A percentile compares a stretch with the other conserved stretches of the same genome.
Evolutionary conservation across 805 yeast genomes (phyloP).

Genomic region (Teunomyces lycoperdinae): DNA sequence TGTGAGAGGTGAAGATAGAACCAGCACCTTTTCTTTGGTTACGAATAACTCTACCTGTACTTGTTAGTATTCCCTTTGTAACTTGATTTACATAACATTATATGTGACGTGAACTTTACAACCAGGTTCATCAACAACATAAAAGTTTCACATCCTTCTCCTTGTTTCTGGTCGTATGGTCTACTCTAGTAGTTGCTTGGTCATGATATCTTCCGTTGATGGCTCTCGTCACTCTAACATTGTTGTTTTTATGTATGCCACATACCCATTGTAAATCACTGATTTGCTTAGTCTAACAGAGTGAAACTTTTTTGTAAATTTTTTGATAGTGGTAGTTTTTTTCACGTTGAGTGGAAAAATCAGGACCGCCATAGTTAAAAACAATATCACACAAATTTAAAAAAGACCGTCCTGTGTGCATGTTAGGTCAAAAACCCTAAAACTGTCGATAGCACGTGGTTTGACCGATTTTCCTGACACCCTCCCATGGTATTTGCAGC

Average conservation of each 20-base stretch:
- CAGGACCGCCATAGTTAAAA: slow-evolving; percentile 3
- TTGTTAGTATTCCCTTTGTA: not conserved
- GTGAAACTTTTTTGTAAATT: slow-evolving; percentile 4
- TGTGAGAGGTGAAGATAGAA: slow-evolving; percentile 99
- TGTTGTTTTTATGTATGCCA: not conserved
- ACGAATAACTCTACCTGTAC: slow-evolving; percentile 97
- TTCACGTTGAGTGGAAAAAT: slow-evolving; percentile 1
- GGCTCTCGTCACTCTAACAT: not conserved
- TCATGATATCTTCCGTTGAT: not conserved
- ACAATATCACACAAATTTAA: not conserved
- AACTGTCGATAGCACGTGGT: not conserved
- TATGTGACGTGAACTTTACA: not conserved
- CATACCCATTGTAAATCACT: slow-evolving; percentile 4
- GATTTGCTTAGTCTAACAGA: slow-evolving; percentile 4
- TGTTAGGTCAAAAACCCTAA: not conserved
- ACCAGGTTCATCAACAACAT: not conserved
- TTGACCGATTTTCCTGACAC: not conserved
- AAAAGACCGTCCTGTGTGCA: not conserved
- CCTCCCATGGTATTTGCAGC: not conserved
- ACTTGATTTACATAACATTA: not conserved
- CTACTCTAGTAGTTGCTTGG: not conserved
- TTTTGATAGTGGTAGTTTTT: slow-evolving; percentile 3
- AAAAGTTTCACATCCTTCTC: not conserved
- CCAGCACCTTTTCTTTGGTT: slow-evolving; percentile 99
- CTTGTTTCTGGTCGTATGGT: not conserved